Conservation (phyloP, 2,329 filamentous ascomycete species). For the Pseudocercospora fuligena region DNA sequence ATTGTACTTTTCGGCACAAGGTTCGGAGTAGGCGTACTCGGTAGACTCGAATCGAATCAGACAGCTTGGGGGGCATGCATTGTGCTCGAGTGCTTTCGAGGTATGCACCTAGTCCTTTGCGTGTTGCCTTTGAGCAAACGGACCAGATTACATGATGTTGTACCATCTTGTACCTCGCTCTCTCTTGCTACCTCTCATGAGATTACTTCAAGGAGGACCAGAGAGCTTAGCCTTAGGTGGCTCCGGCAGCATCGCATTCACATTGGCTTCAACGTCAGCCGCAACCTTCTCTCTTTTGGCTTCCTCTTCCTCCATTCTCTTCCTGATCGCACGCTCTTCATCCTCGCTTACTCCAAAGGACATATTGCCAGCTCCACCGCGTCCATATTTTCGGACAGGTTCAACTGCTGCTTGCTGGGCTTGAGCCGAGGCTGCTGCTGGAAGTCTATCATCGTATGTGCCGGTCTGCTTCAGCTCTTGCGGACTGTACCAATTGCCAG, state of each 20-base stretch:
- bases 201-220: constrained; percentile 23
- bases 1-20: background rate
- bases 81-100: background rate
- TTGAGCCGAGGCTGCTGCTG: constrained; percentile 1
- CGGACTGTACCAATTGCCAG: constrained; percentile 54
- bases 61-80: too few relatives aligned
- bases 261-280: constrained; percentile 46
- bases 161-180: background rate
- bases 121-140: too few relatives aligned
- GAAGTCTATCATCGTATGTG: constrained; percentile 38
- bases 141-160: too few relatives aligned
- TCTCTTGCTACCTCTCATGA: background rate
- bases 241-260: constrained; percentile 47
- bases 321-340: constrained; percentile 37
- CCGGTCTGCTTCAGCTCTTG: constrained; percentile 46
- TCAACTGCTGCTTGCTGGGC: constrained; percentile 8
- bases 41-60: background rate
- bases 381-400: constrained; percentile 35
- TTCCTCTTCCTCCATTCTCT: constrained; percentile 37
- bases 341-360: constrained; percentile 43
- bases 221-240: constrained; percentile 47
- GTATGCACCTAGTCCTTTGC: too few relatives aligned
- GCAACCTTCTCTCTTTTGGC: constrained; percentile 36
- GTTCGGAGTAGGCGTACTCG: background rate
- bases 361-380: constrained; percentile 55